phyloP scores from a whole-genome alignment of 129 eudicot species.

The Flaveria linearis region DNA sequence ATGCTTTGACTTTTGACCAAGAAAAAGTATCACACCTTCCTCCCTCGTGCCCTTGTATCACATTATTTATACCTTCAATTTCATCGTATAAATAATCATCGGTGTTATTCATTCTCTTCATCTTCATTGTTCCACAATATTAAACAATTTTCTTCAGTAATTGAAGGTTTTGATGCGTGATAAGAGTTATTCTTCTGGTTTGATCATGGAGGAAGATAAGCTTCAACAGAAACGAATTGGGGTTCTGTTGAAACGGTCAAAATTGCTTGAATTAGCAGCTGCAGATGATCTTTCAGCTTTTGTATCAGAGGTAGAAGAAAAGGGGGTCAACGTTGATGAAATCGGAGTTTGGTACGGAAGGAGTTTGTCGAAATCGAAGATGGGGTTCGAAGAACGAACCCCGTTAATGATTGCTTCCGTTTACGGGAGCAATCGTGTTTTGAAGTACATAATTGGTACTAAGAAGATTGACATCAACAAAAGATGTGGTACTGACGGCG shows the following conservation, averaged over 20 bases:
- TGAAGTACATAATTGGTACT: conserved; percentile 43
- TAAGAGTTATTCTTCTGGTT: too few species aligned
- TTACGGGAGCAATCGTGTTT: conserved; percentile 62
- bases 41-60: conserved; percentile 31
- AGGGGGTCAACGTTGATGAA: conserved; percentile 41
- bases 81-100: conserved; percentile 25
- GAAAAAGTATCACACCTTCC: conserved; percentile 60
- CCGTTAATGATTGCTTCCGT: conserved; percentile 72
- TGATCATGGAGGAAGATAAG: too few species aligned
- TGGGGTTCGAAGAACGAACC: conserved; percentile 69
- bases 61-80: conserved; percentile 13
- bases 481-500: conserved; percentile 59
- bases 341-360: conserved; percentile 74
- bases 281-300: conserved; percentile 58
- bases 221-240: conserved; percentile 3
- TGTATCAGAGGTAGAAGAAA: conserved; percentile 45
- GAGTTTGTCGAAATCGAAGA: conserved; percentile 48
- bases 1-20: conserved; percentile 69
- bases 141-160: too few species aligned
- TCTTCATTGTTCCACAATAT: too few species aligned
- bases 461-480: conserved; percentile 49
- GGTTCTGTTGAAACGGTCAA: background rate
- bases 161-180: too few species aligned
- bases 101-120: conserved; percentile 17
- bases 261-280: conserved; percentile 72